Base-by-base conservation (phyloP, 495 filamentous ascomycete species). In the Penicillium bialowiezense region DNA sequence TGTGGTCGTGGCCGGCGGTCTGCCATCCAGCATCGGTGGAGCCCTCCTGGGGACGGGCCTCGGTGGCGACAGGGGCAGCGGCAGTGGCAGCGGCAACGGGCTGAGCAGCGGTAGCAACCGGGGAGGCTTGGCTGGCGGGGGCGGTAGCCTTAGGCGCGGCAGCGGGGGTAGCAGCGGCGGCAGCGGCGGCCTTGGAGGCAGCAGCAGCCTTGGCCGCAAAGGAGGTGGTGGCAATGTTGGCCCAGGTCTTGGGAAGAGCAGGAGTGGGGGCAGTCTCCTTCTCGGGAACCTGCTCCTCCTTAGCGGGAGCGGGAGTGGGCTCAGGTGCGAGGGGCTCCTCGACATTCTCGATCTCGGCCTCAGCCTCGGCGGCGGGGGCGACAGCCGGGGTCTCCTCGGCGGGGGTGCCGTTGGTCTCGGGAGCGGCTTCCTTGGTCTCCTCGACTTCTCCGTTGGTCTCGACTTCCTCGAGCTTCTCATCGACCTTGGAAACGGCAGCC, bases 181-280 rank as follows among this genome's bases (percentile, higher is more conserved):
- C 42, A 18, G 36, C 53, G 5, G 43, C 32, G 31, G 51, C 52
- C 29, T 69, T 66, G 44, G 73, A 67, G 19, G 60, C 62, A 14
- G 63, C 54, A 10, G 54, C 44, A 6, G 44, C 50, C 52, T 55
- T 55, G 10, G 56, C 56, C 26, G 62, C 41, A 53, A 76, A 76
- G 33, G 43, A 45, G 43, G 18, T 45, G 5, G 29, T 45, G 9
- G 83, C 86, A 51, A 93, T 82, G 70, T 75, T 93, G 23, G 93
- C 93, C 95, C 95, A 97, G 24, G 89, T 96, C 81, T 91, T 90
- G 14, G 88, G 86, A 42, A 72, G 61, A 50, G 70, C 64, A 41
- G 77, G 76, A 10, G 71, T 52, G 35, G 78, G 67, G 17, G 76
- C 60, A 39, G 77, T 70, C 57, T 84, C 74, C 59, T 71, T 67